Evolutionary conservation across 306 rosid species (phyloP), one percentile per base, ranked within the genome.

Genomic region (Quercus ilex): DNA sequence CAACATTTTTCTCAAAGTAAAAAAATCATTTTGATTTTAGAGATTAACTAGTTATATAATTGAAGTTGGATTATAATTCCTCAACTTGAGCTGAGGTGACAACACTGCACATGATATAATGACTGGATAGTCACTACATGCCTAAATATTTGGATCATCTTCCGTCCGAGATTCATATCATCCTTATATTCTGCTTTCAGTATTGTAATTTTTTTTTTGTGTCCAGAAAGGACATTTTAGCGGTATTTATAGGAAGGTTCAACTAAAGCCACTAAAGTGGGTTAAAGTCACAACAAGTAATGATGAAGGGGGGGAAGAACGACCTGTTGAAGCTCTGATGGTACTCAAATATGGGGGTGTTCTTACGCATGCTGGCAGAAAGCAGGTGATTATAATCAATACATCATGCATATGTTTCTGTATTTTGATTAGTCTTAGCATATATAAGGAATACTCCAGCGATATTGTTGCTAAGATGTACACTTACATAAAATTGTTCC

Each of bases 331-430:
- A 89, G 99, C 99, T 84, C 87, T 95, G 64, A 95, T 95, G 99
- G 86, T 95, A 84, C 99, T 95, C 49, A 95, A 95, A 87, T 95
- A 95, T 76, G 98, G 98, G 26, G 99, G 99, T 51, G 99, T 95
- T 83, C 99, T 95, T 75, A 95, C 99, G 30, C 99, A 95, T 75
- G 99, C 99, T 56, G 99, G 99, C 63, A 88, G 99, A 85, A 95
- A 93, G 86, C 99, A 95, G 99, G 99, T 95, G 76, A 68, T 57
- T 71, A 65, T 75, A 71, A 43, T 67, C 72, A 15, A 19, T 67
- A 12, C 3, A 35, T 19, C 52, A 35, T 67, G 23, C 28, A 10
- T 14, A 35, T 35, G 51, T 67, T 67, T 67, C 23, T 33, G 51
- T 59, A 18, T 67, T 67, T 67, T 67, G 52, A 67, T 67, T 67